Percentiles rank a stretch among this genome's conserved stretches.
phyloP scores from a whole-genome alignment of 352 stramenopile genomes.

The Blastocystis hominis region DNA sequence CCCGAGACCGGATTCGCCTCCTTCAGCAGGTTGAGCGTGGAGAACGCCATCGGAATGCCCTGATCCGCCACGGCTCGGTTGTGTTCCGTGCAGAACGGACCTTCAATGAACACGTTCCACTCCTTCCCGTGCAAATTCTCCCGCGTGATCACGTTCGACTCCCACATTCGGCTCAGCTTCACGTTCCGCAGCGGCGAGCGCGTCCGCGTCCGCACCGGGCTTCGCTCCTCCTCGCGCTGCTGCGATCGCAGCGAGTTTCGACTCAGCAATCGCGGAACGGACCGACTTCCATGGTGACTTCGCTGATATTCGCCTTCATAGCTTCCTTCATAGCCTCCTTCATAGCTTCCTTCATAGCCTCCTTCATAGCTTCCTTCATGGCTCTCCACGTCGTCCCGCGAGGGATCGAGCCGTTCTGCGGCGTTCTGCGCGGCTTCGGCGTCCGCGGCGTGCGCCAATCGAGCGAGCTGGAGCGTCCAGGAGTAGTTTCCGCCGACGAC shows the following conservation, averaged over 20 bases:
- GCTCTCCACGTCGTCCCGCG: too few relatives aligned
- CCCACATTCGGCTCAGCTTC: neutral
- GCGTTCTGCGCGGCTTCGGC: neutral
- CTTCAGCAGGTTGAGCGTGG: neutral
- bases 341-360: neutral
- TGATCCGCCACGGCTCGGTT: neutral
- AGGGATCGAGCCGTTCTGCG: neutral
- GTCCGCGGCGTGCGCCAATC: too few relatives aligned
- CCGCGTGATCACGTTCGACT: too few relatives aligned
- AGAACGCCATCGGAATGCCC: neutral
- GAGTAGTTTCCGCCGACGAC: neutral
- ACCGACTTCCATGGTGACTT: neutral
- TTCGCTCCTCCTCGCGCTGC: neutral
- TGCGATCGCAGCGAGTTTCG: neutral
- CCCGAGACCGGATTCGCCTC: neutral
- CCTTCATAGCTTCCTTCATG: neutral
- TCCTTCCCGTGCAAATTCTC: too few relatives aligned
- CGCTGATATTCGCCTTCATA: neutral
- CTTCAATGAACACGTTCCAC: neutral
- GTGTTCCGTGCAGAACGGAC: slow-evolving; percentile 1
- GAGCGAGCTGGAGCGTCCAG: neutral
- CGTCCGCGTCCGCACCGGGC: neutral
- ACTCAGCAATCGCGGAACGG: too few relatives aligned
- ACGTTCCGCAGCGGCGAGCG: neutral
- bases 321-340: neutral